These are phyloP conservation scores for Diaporthe aspalathi DNA, from an alignment of 2,329 filamentous ascomycete species.

Conservation along the genomic window DNA sequence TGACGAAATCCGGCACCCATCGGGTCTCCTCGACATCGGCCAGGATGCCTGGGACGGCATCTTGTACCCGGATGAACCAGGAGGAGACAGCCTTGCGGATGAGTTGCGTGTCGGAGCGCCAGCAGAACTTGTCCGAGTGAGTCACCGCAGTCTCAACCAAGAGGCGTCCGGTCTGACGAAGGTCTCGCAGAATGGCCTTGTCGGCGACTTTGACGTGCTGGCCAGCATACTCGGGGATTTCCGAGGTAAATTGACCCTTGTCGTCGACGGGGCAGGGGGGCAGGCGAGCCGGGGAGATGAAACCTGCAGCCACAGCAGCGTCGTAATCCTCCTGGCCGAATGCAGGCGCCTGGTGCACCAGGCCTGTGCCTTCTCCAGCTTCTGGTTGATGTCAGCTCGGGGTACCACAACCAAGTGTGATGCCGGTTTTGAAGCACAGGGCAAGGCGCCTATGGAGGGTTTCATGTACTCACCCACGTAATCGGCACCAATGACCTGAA, in stretches of 20 bases:
- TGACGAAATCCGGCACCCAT: conserved; percentile 91
- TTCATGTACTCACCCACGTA: conserved; percentile 63
- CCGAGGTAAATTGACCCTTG: conserved; percentile 77
- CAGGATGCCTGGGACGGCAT: conserved; percentile 86
- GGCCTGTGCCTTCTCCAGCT: conserved; percentile 77
- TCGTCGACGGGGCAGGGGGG: conserved; percentile 80
- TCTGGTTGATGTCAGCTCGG: conserved; percentile 50
- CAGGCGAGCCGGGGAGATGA: conserved; percentile 71
- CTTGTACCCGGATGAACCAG: conserved; percentile 91
- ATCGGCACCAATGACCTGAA: conserved; percentile 73
- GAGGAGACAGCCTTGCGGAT: conserved; percentile 93
- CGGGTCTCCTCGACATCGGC: conserved; percentile 87
- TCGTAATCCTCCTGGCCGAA: conserved; percentile 84
- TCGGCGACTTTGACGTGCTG: conserved; percentile 92
- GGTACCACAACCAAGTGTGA: background rate
- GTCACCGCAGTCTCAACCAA: conserved; percentile 87
- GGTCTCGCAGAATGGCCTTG: conserved; percentile 89
- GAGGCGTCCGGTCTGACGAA: conserved; percentile 82
- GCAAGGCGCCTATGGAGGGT: background rate
- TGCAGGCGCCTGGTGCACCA: conserved; percentile 80
- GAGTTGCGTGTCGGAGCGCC: conserved; percentile 91
- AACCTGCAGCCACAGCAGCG: conserved; percentile 71
- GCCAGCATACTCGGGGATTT: conserved; percentile 83
- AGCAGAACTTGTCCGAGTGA: conserved; percentile 94
- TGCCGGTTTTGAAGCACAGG: background rate